phyloP scores from a whole-genome alignment of 106 monocot genomes.

The Acorus calamus region DNA sequence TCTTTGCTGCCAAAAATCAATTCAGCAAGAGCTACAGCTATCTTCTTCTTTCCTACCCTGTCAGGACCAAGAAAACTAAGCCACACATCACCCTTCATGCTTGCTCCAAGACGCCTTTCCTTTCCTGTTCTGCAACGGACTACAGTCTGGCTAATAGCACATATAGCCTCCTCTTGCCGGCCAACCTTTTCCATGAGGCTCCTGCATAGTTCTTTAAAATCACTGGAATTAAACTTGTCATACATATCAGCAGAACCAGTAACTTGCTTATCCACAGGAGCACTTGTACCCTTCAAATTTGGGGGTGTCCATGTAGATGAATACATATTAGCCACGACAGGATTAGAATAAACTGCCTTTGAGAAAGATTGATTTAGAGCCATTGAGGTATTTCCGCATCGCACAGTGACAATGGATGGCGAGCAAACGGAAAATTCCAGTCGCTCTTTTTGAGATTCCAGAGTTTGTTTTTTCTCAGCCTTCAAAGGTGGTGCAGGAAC shows the following conservation, averaged over 20 bases:
- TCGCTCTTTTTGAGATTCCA: background rate
- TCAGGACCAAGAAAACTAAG: constrained; percentile 70
- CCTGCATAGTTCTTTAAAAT: constrained; percentile 44
- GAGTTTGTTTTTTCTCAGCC: background rate
- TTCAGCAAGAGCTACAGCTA: constrained; percentile 59
- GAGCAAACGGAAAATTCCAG: constrained; percentile 6
- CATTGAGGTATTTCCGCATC: constrained; percentile 3
- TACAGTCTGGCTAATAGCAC: constrained; percentile 34
- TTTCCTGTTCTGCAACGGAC: constrained; percentile 25
- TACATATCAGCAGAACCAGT: constrained; percentile 8
- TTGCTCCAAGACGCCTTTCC: constrained; percentile 28
- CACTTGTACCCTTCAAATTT: constrained; percentile 4
- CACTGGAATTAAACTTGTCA: constrained; percentile 24
- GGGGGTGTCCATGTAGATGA: background rate
- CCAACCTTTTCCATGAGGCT: constrained; percentile 56
- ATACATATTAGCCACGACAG: background rate
- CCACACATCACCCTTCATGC: constrained; percentile 52
- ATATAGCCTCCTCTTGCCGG: constrained; percentile 73
- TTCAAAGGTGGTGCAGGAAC: constrained; percentile 13
- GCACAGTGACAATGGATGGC: constrained; percentile 18
- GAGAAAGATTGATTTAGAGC: constrained; percentile 8
- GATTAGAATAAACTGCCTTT: constrained; percentile 3
- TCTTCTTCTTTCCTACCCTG: constrained; percentile 50
- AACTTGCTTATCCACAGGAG: constrained; percentile 1
- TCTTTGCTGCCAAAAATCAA: constrained; percentile 54